phyloP scores from a whole-genome alignment of 441 rosid genomes.

The Bruguiera hainesii region DNA sequence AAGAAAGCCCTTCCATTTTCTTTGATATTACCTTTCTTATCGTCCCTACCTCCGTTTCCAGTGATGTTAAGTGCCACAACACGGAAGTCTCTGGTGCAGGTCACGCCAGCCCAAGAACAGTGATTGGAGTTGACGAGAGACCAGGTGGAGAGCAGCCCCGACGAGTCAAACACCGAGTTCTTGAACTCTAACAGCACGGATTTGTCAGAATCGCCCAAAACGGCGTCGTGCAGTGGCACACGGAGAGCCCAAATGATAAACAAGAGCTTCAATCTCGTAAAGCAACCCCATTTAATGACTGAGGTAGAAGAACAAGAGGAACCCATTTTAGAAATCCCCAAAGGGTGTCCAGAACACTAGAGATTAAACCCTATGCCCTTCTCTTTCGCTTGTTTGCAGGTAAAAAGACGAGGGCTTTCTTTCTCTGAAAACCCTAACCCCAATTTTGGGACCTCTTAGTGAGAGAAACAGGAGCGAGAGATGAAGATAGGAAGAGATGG shows the following conservation, averaged over 20 bases:
- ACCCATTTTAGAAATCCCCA: slow-evolving; percentile 39
- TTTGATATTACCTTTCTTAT: slow-evolving; percentile 24
- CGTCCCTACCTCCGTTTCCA: slow-evolving; percentile 27
- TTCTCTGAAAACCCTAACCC: slow-evolving; percentile 30
- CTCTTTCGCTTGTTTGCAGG: not conserved
- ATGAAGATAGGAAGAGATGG: not conserved
- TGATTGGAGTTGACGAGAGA: slow-evolving; percentile 33
- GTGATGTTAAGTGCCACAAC: slow-evolving; percentile 63
- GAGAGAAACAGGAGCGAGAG: slow-evolving; percentile 6
- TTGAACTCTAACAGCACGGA: slow-evolving; percentile 67
- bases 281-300: slow-evolving; percentile 32
- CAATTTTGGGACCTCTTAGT: slow-evolving; percentile 25
- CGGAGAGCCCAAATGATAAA: slow-evolving; percentile 25
- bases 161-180: slow-evolving; percentile 57
- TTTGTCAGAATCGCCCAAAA: slow-evolving; percentile 44
- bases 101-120: slow-evolving; percentile 69
- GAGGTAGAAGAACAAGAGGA: slow-evolving; percentile 25
- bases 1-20: slow-evolving; percentile 22
- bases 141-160: slow-evolving; percentile 67
- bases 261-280: slow-evolving; percentile 15
- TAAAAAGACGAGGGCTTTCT: slow-evolving; percentile 3
- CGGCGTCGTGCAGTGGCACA: slow-evolving; percentile 22
- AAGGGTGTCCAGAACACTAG: slow-evolving; percentile 10
- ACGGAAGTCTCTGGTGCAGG: slow-evolving; percentile 49
- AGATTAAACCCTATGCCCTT: slow-evolving; percentile 13